phyloP scores from a whole-genome alignment of 2,329 filamentous ascomycete genomes.

The Arthrinium puccinioides region DNA sequence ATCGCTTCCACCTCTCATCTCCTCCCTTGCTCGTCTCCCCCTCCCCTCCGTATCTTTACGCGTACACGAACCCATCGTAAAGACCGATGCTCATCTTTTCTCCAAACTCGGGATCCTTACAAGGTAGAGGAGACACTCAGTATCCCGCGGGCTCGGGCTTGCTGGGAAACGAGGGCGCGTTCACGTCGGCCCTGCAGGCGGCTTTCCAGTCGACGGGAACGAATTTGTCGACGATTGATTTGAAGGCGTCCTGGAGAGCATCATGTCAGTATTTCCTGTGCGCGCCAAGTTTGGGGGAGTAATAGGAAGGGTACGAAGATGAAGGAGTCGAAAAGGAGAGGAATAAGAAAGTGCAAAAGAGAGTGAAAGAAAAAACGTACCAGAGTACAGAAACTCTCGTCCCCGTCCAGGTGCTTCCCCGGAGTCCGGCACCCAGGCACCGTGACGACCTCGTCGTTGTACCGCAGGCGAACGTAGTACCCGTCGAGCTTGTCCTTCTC shows the following conservation, averaged over 20 bases:
- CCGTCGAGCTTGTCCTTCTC: constrained; percentile 58
- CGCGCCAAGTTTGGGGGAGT: too few relatives aligned
- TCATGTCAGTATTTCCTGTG: too few relatives aligned
- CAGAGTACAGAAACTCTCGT: constrained; percentile 86
- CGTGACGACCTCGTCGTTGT: constrained; percentile 77
- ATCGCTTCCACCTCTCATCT: too few relatives aligned
- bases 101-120: too few relatives aligned
- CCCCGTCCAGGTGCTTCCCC: constrained; percentile 79
- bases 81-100: too few relatives aligned
- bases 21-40: too few relatives aligned
- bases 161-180: constrained; percentile 35
- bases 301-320: background rate
- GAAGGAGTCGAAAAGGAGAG: background rate
- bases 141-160: constrained; percentile 47
- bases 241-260: constrained; percentile 67
- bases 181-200: constrained; percentile 40
- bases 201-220: constrained; percentile 72
- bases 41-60: too few relatives aligned
- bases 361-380: constrained; percentile 56
- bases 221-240: constrained; percentile 83
- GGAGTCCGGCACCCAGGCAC: constrained; percentile 71
- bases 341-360: background rate
- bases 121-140: too few relatives aligned
- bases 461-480: constrained; percentile 84
- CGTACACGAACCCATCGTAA: too few relatives aligned